Evolutionary conservation across 2,329 filamentous ascomycete species (phyloP), one percentile per base, ranked within the genome.

Genomic region (Lasiodiplodia citricola): DNA sequence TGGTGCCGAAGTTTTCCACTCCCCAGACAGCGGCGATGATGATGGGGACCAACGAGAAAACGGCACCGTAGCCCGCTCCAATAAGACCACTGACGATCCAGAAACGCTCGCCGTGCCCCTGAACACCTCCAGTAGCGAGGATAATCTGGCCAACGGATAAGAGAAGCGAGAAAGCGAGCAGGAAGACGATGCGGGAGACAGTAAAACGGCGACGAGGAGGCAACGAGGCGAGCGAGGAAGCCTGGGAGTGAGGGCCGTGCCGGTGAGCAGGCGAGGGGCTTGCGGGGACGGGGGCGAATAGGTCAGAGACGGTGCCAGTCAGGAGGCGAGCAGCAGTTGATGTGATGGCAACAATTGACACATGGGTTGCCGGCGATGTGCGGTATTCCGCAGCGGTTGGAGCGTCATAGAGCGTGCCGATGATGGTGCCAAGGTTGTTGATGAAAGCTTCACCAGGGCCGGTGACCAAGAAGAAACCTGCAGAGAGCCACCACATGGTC

Each of bases 21-120:
- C 96, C 96, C 96, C 96, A 99, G 56, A 99, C 95, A 11, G 97
- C 94, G n/a, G 91, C 93, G 73, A 97, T 91, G 68, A 98, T 92
- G 72, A 98, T 94, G 2, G 96, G 96, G 0, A 92, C 92, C 6
- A 98, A 86, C 58, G 89, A 92, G 83, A 98, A 99, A 25, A 94
- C 88, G 38, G 94, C 94, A 55, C 96, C 96, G 77, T 99, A 98
- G 55, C 96, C 96, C 1, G 94, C 90, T 7, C 96, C 96, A 7
- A 99, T 89, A 1, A 94, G 86, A 0, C 91, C 88, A 0, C 93
- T 96, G 10, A 97, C 92, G 58, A 95, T 81, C 87, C 94, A 95
- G 82, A 98, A 97, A 44, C 93, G 87, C 62, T 91, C 87, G 31
- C 88, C 88, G 72, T 94, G 90, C 70, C 90, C 86, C 76, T 97